These are phyloP conservation scores for Beauveria sp. DNA, from an alignment of 2,329 filamentous ascomycete species.

Conservation along the genomic window DNA sequence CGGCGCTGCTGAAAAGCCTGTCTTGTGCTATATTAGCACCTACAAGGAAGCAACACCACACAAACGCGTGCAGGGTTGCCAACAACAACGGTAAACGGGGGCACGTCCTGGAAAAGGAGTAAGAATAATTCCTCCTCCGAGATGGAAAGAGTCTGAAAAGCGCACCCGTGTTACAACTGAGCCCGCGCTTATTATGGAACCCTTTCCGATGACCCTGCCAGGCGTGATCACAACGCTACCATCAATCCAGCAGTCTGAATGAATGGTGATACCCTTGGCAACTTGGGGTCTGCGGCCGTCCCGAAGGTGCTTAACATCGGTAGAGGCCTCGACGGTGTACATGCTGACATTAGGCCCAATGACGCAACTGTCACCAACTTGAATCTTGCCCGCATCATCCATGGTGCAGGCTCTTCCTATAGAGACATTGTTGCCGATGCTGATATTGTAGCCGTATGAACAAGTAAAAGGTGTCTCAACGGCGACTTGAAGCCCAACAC, in stretches of 20 bases:
- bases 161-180: slow-evolving; percentile 77
- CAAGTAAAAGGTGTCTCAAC: slow-evolving; percentile 87
- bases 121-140: too few relatives aligned
- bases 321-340: too few relatives aligned
- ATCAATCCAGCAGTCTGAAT: slow-evolving; percentile 78
- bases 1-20: too few relatives aligned
- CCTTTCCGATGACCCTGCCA: slow-evolving; percentile 72
- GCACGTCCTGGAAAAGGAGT: too few relatives aligned
- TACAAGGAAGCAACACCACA: slow-evolving; percentile 28
- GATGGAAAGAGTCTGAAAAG: slow-evolving; percentile 23
- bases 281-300: too few relatives aligned
- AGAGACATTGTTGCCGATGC: slow-evolving; percentile 74
- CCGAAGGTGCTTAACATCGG: too few relatives aligned
- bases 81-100: slow-evolving; percentile 57
- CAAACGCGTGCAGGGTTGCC: slow-evolving; percentile 60
- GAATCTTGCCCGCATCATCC: slow-evolving; percentile 77
- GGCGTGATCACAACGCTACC: slow-evolving; percentile 70
- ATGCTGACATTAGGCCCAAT: too few relatives aligned
- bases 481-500: slow-evolving; percentile 63
- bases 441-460: slow-evolving; percentile 93
- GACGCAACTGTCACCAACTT: slow-evolving; percentile 47
- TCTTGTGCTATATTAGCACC: too few relatives aligned
- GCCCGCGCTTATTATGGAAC: slow-evolving; percentile 72
- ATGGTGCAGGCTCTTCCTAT: slow-evolving; percentile 80
- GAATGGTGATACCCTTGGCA: slow-evolving; percentile 60